Conservation (phyloP, 306 rosid species). For the Aeschynomene evenia region DNA sequence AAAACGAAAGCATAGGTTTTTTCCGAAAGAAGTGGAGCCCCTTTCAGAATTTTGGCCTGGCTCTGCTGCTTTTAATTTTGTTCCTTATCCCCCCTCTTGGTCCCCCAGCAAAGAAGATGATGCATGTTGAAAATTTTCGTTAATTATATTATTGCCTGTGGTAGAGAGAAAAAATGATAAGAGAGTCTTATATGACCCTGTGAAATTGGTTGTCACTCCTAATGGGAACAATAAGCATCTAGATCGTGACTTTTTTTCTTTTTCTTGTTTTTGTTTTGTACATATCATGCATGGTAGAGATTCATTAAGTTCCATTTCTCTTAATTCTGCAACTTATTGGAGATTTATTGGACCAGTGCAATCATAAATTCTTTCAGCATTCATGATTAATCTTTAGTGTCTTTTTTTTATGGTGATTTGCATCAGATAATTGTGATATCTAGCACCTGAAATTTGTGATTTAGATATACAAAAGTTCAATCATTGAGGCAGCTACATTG, state of each 20-base stretch:
- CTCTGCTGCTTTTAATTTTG: slow-evolving; percentile 54
- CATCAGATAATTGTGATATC: too few relatives aligned
- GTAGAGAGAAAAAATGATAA: background rate
- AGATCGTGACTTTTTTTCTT: slow-evolving; percentile 29
- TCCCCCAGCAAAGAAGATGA: slow-evolving; percentile 37
- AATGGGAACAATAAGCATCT: slow-evolving; percentile 44
- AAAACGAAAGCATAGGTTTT: slow-evolving; percentile 51
- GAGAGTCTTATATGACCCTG: slow-evolving; percentile 30
- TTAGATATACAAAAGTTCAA: too few relatives aligned
- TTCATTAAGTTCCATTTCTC: slow-evolving; percentile 1
- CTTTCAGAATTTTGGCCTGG: slow-evolving; percentile 39
- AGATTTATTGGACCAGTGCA: slow-evolving; percentile 3
- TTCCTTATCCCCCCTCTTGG: slow-evolving; percentile 48
- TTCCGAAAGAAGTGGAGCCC: slow-evolving; percentile 46
- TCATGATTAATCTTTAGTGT: background rate
- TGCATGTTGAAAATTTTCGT: slow-evolving; percentile 16
- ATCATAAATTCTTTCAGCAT: background rate
- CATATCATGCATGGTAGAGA: slow-evolving; percentile 28
- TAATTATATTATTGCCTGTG: slow-evolving; percentile 15
- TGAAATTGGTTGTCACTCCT: slow-evolving; percentile 40
- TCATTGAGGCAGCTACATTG: too few relatives aligned
- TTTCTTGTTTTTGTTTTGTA: slow-evolving; percentile 25
- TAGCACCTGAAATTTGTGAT: too few relatives aligned
- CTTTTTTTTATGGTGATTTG: background rate
- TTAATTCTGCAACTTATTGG: slow-evolving; percentile 9